Evolutionary conservation across 306 rosid species (phyloP).

Genomic region (Malus sylvestris): DNA sequence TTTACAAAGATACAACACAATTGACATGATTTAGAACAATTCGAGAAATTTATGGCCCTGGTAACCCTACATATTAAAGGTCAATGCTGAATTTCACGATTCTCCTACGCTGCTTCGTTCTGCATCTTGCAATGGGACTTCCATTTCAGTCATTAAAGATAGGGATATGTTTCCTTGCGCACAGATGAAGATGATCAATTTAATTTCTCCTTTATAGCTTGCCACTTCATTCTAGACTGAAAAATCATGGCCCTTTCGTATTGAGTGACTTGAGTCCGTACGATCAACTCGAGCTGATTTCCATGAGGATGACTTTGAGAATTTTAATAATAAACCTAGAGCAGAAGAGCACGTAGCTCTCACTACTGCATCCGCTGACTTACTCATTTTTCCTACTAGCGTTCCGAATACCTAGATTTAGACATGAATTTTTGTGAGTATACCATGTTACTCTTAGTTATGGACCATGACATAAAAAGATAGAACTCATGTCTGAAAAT

Average conservation of each 20-base stretch:
- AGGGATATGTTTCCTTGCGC: not conserved
- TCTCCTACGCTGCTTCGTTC: not conserved
- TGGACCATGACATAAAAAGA: not conserved
- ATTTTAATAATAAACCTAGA: slow-evolving; percentile 76
- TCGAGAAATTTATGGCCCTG: not conserved
- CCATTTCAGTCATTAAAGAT: not conserved
- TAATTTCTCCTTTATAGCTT: not conserved
- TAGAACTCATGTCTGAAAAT: slow-evolving; percentile 7
- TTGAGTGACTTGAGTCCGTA: slow-evolving; percentile 24
- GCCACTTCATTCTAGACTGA: slow-evolving; percentile 6
- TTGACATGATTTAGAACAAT: slow-evolving; percentile 11
- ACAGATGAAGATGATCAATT: not conserved
- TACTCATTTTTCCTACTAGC: slow-evolving; percentile 72
- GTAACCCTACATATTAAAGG: not conserved
- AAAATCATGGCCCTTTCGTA: no score
- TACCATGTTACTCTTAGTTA: not conserved
- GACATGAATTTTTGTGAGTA: slow-evolving; percentile 14
- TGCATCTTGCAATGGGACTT: not conserved
- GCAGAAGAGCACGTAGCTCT: slow-evolving; percentile 89
- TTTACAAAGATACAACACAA: not conserved
- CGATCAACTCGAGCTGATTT: slow-evolving; percentile 44
- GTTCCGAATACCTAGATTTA: slow-evolving; percentile 63
- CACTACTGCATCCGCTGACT: slow-evolving; percentile 67
- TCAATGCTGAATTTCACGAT: not conserved
- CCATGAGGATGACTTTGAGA: slow-evolving; percentile 55